Percentiles rank a stretch among this genome's conserved stretches.
These are phyloP conservation scores for Fusarium sp. DNA, from an alignment of 2,329 filamentous ascomycete genomes.

Conservation along the genomic window DNA sequence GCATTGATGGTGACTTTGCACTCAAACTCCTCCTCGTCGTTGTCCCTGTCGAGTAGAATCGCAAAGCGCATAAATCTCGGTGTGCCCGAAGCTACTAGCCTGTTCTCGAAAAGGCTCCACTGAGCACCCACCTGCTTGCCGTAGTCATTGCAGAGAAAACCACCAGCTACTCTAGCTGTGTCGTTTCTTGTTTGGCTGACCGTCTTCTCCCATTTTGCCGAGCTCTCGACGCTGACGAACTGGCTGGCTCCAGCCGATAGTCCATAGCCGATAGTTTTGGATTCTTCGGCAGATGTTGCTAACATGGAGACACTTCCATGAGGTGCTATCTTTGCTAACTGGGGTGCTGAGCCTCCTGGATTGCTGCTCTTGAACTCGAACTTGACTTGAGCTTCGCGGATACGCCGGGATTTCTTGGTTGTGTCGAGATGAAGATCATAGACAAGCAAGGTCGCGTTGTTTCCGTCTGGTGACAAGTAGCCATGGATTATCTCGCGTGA, in stretches of 20 bases:
- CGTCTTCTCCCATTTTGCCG: neutral
- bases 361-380: slow-evolving; percentile 8
- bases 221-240: neutral
- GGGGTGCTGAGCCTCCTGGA: neutral
- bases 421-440: slow-evolving; percentile 10
- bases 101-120: slow-evolving; percentile 32
- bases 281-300: neutral
- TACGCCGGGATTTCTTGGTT: neutral
- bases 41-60: slow-evolving; percentile 8
- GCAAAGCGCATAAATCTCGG: slow-evolving; percentile 5
- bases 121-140: slow-evolving; percentile 30
- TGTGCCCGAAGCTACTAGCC: neutral
- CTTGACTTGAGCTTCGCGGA: neutral
- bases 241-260: neutral
- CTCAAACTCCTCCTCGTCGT: slow-evolving; percentile 41
- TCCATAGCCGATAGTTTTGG: neutral
- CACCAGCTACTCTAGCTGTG: neutral
- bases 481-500: slow-evolving; percentile 18
- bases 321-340: neutral
- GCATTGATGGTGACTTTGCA: slow-evolving; percentile 44
- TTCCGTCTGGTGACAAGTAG: neutral
- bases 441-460: slow-evolving; percentile 1
- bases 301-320: neutral
- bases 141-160: slow-evolving; percentile 33
- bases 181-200: neutral